These are phyloP conservation scores for Desmodesmus armatus DNA, from an alignment of 139 green algal species.

Conservation along the genomic window DNA sequence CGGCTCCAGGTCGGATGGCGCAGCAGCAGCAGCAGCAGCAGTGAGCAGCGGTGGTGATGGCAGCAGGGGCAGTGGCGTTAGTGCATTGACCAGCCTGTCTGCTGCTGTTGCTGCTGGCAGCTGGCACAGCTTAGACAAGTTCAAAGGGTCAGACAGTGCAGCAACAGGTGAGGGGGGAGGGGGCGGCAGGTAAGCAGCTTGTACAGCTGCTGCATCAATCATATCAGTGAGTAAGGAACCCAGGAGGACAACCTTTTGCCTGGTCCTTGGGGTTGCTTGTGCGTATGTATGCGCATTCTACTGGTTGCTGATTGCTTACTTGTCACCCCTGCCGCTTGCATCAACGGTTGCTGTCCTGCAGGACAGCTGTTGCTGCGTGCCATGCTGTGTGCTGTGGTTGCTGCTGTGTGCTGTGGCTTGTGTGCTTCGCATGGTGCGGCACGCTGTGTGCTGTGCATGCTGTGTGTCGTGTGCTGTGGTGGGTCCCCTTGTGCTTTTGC, in stretches of 20 bases:
- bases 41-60: not conserved
- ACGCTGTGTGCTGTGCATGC: too few species aligned
- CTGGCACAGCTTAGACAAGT: constrained; percentile 15
- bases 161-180: not conserved
- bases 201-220: not conserved
- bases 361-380: not conserved
- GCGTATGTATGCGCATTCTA: not conserved
- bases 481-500: too few species aligned
- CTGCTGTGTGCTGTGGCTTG: too few species aligned
- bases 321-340: not conserved
- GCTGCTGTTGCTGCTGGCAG: constrained; percentile 32
- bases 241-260: too few species aligned
- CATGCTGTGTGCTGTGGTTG: too few species aligned
- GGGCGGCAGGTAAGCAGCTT: too few species aligned
- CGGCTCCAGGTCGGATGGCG: too few species aligned
- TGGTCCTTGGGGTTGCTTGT: too few species aligned
- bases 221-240: not conserved
- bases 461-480: too few species aligned
- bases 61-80: not conserved
- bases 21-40: not conserved
- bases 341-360: not conserved
- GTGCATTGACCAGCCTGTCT: constrained; percentile 14
- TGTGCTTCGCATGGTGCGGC: too few species aligned
- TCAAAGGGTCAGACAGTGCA: not conserved
- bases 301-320: not conserved